These are phyloP conservation scores for Acanthochlamys bracteata DNA, from an alignment of 106 monocot genomes.

Conservation along the genomic window DNA sequence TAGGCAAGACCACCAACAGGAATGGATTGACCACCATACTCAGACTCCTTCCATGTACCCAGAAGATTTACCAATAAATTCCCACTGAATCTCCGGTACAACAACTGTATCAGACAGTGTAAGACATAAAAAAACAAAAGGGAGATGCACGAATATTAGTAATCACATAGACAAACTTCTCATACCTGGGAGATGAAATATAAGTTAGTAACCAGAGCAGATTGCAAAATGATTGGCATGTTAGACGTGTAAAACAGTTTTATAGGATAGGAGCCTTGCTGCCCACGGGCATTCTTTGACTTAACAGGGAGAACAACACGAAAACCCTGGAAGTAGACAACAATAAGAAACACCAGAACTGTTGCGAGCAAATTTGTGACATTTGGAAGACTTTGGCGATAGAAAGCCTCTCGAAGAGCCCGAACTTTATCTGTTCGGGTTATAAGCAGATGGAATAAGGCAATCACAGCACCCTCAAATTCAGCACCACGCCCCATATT, in stretches of 20 bases:
- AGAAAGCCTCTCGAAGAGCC: slow-evolving; percentile 40
- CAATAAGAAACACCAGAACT: slow-evolving; percentile 35
- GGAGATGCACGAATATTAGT: neutral
- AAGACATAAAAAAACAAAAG: neutral
- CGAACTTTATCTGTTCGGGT: slow-evolving; percentile 39
- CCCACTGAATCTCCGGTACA: slow-evolving; percentile 38
- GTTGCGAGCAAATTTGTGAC: slow-evolving; percentile 39
- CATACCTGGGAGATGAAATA: slow-evolving; percentile 39
- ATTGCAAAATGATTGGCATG: slow-evolving; percentile 41
- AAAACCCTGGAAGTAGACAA: slow-evolving; percentile 42
- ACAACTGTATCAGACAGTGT: slow-evolving; percentile 30
- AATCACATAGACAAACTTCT: neutral
- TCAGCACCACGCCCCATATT: slow-evolving; percentile 39
- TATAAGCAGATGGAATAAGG: slow-evolving; percentile 37
- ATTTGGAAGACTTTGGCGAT: slow-evolving; percentile 40
- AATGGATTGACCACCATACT: slow-evolving; percentile 33
- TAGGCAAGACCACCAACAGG: slow-evolving; percentile 41
- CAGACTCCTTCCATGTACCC: slow-evolving; percentile 45
- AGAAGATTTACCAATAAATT: slow-evolving; percentile 40
- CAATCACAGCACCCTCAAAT: slow-evolving; percentile 46
- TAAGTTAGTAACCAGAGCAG: slow-evolving; percentile 41
- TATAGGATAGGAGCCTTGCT: slow-evolving; percentile 42
- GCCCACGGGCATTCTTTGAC: slow-evolving; percentile 41
- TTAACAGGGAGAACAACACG: slow-evolving; percentile 41
- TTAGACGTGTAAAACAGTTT: slow-evolving; percentile 44